Conservation (phyloP, 495 filamentous ascomycete species). For the Penicillium manginii region DNA sequence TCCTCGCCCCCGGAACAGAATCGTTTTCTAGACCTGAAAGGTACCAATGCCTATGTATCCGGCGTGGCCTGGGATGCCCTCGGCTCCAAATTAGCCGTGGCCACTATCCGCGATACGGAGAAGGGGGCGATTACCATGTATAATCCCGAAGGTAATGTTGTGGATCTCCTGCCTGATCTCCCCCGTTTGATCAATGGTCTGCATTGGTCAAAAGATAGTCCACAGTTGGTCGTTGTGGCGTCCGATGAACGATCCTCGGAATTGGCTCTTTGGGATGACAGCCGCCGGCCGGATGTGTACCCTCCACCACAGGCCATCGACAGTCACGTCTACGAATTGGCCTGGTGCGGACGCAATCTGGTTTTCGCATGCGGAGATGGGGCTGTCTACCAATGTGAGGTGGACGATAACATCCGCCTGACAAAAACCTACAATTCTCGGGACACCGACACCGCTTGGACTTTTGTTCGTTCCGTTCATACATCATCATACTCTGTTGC, state of each 20-base stretch:
- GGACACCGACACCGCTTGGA: constrained; percentile 37
- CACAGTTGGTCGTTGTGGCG: constrained; percentile 48
- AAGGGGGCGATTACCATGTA: constrained; percentile 71
- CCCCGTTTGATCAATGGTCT: constrained; percentile 50
- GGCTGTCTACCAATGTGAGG: constrained; percentile 46
- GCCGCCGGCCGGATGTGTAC: constrained; percentile 44
- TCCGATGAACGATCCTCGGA: constrained; percentile 46
- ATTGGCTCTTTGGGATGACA: constrained; percentile 52
- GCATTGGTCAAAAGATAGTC: constrained; percentile 43
- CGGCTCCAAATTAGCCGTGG: constrained; percentile 69
- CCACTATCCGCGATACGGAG: constrained; percentile 63
- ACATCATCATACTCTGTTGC: constrained; percentile 33
- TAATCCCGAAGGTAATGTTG: constrained; percentile 59
- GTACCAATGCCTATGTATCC: constrained; percentile 42
- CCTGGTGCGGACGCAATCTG: constrained; percentile 40
- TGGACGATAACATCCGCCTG: constrained; percentile 44
- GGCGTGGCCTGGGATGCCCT: constrained; percentile 73
- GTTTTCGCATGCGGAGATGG: constrained; percentile 46
- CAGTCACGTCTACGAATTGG: constrained; percentile 42
- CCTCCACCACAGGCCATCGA: constrained; percentile 44
- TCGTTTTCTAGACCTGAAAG: constrained; percentile 41
- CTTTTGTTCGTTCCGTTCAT: constrained; percentile 41
- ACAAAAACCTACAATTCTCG: constrained; percentile 39
- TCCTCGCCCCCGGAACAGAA: constrained; percentile 42
- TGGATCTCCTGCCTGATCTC: constrained; percentile 52